Base-by-base conservation (phyloP, 2,329 filamentous ascomycete species). In the Madurella fahalii region DNA sequence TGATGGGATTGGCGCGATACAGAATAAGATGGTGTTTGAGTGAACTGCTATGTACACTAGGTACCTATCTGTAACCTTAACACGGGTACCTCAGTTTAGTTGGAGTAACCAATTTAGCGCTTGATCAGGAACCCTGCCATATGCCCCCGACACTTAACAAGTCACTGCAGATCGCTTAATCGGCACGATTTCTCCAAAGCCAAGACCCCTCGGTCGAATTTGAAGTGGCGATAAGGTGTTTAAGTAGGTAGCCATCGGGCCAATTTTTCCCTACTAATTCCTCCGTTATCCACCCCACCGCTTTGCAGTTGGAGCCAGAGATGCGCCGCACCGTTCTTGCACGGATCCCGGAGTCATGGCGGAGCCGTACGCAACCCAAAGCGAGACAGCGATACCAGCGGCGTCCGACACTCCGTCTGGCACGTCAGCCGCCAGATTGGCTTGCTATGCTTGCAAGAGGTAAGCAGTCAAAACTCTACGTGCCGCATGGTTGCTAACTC, bases 1-100 rank as follows among this genome's bases (percentile, higher is more conserved):
- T 16, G 68, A 68, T 2, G 66, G 69, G 2, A 18, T 74, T 40
- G 63, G 60, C 1, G 32, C 52, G 1, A 62, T 72, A 1, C 69
- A 53, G 54, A 73, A 79, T 47, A 70, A 65, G 52, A 73, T 79
- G 64, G 37, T 18, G 50, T 50, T 39, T 55, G 54, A 57, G 46
- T 52, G 30, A 25, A 7, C 25, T 25, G 25, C n/a, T 25, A 3
- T 25, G 25, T 3, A 25, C 25, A 25, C 25, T 7, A 25, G 25
- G 25, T 25, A 25, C 25, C 25, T 25, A 7, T 25, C 25, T n/a
- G n/a, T n/a, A n/a, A n/a, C n/a, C n/a, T n/a, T n/a, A n/a, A n/a
- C n/a, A n/a, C n/a, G n/a, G n/a, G n/a, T n/a, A n/a, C n/a, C n/a
- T n/a, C n/a, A n/a, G n/a, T n/a, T n/a, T n/a, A n/a, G n/a, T n/a